Conservation (phyloP, 805 yeast genomes). For the Myxozyma geophila region DNA sequence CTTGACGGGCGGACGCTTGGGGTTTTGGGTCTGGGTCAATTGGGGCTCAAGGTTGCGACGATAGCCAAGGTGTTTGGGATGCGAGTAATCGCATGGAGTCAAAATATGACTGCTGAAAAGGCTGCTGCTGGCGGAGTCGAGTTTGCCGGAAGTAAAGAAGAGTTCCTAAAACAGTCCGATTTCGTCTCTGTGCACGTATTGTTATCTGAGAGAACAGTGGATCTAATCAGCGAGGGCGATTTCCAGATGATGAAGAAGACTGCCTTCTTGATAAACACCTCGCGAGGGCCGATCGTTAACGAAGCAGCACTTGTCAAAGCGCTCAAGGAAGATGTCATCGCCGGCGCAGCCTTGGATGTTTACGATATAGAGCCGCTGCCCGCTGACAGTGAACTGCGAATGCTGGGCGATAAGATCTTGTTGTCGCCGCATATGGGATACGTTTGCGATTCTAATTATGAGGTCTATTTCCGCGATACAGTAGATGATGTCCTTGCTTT, state of each 20-base stretch:
- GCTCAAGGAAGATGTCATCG: constrained; percentile 28
- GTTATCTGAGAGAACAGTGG: constrained; percentile 29
- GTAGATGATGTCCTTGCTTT: constrained; percentile 28
- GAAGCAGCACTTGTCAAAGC: constrained; percentile 34
- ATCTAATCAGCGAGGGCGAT: constrained; percentile 27
- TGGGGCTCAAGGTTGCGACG: constrained; percentile 32
- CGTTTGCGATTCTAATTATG: constrained; percentile 28
- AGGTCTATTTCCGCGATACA: constrained; percentile 22
- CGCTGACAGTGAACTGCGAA: constrained; percentile 27
- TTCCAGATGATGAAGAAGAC: constrained; percentile 36
- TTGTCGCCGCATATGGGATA: constrained; percentile 39
- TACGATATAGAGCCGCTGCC: constrained; percentile 38
- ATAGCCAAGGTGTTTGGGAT: constrained; percentile 37
- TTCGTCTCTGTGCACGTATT: constrained; percentile 35
- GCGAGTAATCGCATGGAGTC: constrained; percentile 38
- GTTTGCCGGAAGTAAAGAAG: constrained; percentile 32
- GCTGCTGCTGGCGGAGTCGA: constrained; percentile 16
- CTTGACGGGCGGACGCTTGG: constrained; percentile 36
- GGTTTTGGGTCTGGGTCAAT: constrained; percentile 35
- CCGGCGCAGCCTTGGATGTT: constrained; percentile 40
- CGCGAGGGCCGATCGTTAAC: constrained; percentile 39
- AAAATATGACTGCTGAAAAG: constrained; percentile 31
- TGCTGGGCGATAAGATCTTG: constrained; percentile 29
- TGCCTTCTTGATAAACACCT: constrained; percentile 37
- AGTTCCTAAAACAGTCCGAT: constrained; percentile 33